Evolutionary conservation across 2,329 filamentous ascomycete species (phyloP), one percentile per base, ranked within the genome.

Genomic region (Cordyceps cicadae): DNA sequence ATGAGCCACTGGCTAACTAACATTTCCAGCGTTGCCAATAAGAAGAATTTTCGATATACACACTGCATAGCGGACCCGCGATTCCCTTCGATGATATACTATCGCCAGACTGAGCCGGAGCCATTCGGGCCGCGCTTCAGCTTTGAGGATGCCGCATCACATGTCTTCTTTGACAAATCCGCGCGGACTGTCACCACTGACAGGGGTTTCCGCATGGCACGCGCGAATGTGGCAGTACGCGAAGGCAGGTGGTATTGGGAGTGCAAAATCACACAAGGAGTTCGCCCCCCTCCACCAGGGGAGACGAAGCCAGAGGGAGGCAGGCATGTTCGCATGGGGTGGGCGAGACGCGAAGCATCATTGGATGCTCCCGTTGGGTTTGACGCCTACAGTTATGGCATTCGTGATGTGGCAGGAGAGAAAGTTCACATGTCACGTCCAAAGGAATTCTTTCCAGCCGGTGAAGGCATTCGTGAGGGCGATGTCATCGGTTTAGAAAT

Each of bases 401-500:
- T 97, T 61, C 88, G 92, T 49, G 94, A 99, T 69, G 87, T 92
- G 26, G 84, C 88, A 37, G 94, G 94, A 21, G 92, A 97, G 72
- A 93, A 93, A 63, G 89, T 96, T 58, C 91, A 94, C 76, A 91
- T 94, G 78, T 97, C 92, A 64, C 86, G 93, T 54, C 92, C 92
- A n/a, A 91, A 91, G 70, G 89, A 92, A 66, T 93, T 96, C 74
- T 92, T 92, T 64, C 86, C 87, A 0, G 82, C 87, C 1, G 87
- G 87, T 52, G 88, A 93, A 71, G 84, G 91, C 60, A 85, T 97
- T 56, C 81, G 83, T 50, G 92, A 96, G 72, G 94, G 93, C 50
- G 94, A 99, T 72, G 90, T 99, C 11, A 90, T 99, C 61, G 94
- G 94, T 4, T 79, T 99, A 49, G 91, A 97, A 72, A 96, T 97